These are phyloP conservation scores for Vanilla planifolia DNA, from an alignment of 106 monocot genomes.

Conservation along the genomic window DNA sequence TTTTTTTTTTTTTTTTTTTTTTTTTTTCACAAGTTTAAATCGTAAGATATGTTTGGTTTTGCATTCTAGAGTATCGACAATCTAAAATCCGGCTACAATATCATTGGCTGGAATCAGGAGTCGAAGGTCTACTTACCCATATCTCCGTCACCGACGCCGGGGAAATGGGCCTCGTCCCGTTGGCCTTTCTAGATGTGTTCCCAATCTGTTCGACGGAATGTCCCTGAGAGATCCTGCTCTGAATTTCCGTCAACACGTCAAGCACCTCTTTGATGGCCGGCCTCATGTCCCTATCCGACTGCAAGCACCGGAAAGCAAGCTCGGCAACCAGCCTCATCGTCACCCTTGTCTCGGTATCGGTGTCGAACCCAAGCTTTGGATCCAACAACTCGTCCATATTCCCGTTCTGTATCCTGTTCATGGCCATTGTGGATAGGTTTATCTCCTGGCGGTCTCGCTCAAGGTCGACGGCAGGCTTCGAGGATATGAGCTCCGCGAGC, in stretches of 20 bases:
- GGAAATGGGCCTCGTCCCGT: neutral
- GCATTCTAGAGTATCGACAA: too few species aligned
- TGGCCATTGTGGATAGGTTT: slow-evolving; percentile 36
- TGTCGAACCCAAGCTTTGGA: slow-evolving; percentile 22
- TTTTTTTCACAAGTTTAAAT: too few species aligned
- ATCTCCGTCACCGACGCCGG: slow-evolving; percentile 9
- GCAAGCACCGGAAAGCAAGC: slow-evolving; percentile 15
- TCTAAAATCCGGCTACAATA: too few species aligned
- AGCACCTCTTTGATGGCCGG: slow-evolving; percentile 15
- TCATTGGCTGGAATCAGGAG: slow-evolving; percentile 5
- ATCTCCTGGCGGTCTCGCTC: slow-evolving; percentile 24
- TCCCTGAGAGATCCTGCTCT: neutral
- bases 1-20: too few species aligned
- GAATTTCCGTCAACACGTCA: slow-evolving; percentile 3
- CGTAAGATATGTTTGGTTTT: too few species aligned
- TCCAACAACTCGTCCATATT: slow-evolving; percentile 31
- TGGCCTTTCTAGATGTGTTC: neutral
- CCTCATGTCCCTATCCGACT: slow-evolving; percentile 16
- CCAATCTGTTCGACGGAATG: neutral
- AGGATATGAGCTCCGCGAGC: slow-evolving; percentile 40
- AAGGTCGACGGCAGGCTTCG: slow-evolving; percentile 46
- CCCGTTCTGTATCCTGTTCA: slow-evolving; percentile 26
- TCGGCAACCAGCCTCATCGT: slow-evolving; percentile 21
- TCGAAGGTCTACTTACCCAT: slow-evolving; percentile 7
- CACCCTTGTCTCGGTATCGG: slow-evolving; percentile 13